phyloP scores from a whole-genome alignment of 768 basidiomycete genomes.

The Kwoniella newhampshirensis region DNA sequence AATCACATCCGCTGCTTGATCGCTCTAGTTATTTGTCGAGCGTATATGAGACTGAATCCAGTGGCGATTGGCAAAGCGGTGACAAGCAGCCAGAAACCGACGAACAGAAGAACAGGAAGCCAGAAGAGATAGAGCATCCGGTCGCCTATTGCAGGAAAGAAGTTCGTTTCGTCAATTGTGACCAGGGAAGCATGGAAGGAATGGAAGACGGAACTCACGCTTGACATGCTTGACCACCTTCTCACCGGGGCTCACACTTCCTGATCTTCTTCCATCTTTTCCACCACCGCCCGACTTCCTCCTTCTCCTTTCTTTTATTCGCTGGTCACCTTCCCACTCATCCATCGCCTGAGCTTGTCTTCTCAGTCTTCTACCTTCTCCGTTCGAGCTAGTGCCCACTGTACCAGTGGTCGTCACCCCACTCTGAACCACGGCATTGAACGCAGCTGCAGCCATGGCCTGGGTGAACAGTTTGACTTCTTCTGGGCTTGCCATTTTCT shows the following conservation, averaged over 20 bases:
- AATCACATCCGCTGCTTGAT: conserved; percentile 40
- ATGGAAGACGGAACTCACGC: conserved; percentile 19
- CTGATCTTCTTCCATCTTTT: conserved; percentile 16
- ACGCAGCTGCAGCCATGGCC: conserved; percentile 33
- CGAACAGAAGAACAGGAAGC: conserved; percentile 53
- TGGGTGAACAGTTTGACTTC: conserved; percentile 43
- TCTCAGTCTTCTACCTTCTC: not conserved
- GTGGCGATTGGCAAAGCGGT: conserved; percentile 45
- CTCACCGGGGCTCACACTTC: conserved; percentile 16
- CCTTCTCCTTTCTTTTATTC: conserved; percentile 6
- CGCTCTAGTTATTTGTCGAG: conserved; percentile 34
- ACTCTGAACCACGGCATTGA: conserved; percentile 40
- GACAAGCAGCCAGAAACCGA: conserved; percentile 44
- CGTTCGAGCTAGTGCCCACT: not conserved
- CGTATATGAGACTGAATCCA: conserved; percentile 41
- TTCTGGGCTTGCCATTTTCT: conserved; percentile 38
- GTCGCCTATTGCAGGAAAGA: conserved; percentile 31
- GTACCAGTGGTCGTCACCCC: conserved; percentile 22
- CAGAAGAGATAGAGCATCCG: conserved; percentile 55
- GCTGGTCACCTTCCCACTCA: conserved; percentile 5
- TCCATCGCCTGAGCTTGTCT: too few relatives aligned
- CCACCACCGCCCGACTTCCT: conserved; percentile 15
- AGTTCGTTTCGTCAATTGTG: conserved; percentile 2
- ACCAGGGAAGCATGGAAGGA: conserved; percentile 4
- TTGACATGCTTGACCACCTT: conserved; percentile 32